phyloP scores from a whole-genome alignment of 257 asterid species.

The Solanum gracilifrons region DNA sequence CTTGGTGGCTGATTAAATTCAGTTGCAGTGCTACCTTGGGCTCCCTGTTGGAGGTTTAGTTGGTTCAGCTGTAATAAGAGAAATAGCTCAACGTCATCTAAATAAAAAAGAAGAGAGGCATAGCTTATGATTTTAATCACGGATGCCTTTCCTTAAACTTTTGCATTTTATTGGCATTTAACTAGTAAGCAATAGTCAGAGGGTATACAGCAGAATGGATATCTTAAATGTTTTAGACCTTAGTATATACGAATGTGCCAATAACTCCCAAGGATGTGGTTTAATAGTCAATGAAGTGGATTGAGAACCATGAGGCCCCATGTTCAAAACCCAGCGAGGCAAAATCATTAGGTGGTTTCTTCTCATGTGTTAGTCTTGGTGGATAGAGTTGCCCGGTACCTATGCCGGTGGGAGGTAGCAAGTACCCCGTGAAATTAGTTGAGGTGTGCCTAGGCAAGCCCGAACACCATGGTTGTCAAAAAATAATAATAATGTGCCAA shows the following conservation, averaged over 20 bases:
- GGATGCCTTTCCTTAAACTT: not conserved
- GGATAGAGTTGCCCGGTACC: not conserved
- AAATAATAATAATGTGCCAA: not conserved
- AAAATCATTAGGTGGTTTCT: not conserved
- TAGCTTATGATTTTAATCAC: not conserved
- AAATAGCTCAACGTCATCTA: not conserved
- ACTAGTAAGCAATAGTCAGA: not conserved
- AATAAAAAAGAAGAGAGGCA: not conserved
- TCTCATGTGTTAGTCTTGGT: not conserved
- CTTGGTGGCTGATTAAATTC: not conserved
- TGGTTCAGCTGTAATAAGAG: not conserved
- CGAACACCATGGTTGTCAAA: not conserved
- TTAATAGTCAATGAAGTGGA: not conserved
- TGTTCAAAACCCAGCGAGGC: not conserved
- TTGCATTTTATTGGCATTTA: not conserved
- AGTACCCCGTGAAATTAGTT: not conserved
- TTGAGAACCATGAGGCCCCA: not conserved
- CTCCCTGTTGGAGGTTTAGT: not conserved
- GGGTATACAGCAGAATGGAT: not conserved
- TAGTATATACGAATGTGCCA: not conserved
- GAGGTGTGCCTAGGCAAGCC: not conserved
- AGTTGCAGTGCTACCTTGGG: not conserved
- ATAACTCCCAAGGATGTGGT: not conserved
- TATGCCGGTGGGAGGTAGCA: not conserved
- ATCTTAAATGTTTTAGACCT: not conserved